Base-by-base conservation (phyloP, 108 stramenopile genomes). In the Skeletonema tropicum region DNA sequence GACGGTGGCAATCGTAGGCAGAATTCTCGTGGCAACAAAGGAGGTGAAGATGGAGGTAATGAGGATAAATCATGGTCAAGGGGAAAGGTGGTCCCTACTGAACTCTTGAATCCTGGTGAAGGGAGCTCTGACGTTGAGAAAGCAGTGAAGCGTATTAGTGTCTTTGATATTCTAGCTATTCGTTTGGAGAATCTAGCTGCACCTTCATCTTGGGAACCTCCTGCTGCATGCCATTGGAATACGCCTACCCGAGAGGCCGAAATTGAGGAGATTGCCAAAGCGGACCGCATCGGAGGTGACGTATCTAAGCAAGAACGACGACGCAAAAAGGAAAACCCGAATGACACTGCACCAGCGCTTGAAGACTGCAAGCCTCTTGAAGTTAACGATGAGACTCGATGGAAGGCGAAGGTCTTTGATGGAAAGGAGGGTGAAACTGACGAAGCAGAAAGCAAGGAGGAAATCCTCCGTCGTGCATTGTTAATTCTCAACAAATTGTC, bases 401-500 rank as follows among this genome's bases (percentile, higher is more conserved):
- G 92, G 92, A 93, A 91, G 68, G 63, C 84, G 17, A 76, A 73
- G 57, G 84, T 87, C 38, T 60, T 83, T 23, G 76, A 64, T 17
- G 73, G 73, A 21, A 75, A 77, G 36, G 78, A 79, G 2, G 64
- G 33, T 14, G 71, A 73, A 25, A 75, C 74, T 42, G 57, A 70
- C 14, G 67, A 33, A 10, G 79, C 58, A 19, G 81, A 85, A 32
- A 76, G 70, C 29, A 74, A 79, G 21, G 89, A 90, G 19, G 93
- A 76, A 23, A 73, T 87, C 58, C 60, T 89, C 14, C 76, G 79
- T 68, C 86, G 86, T 74, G 92, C 89, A 17, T 69, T 89, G 29
- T 69, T 91, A 60, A 92, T 97, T 67, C 88, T 97, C 15, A 97
- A 97, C 89, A 97, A 97, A 86, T 77, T 97, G 38, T 94, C 91